Evolutionary conservation across 805 yeast genomes (phyloP).

Genomic region (Yamadazyma laniorum): DNA sequence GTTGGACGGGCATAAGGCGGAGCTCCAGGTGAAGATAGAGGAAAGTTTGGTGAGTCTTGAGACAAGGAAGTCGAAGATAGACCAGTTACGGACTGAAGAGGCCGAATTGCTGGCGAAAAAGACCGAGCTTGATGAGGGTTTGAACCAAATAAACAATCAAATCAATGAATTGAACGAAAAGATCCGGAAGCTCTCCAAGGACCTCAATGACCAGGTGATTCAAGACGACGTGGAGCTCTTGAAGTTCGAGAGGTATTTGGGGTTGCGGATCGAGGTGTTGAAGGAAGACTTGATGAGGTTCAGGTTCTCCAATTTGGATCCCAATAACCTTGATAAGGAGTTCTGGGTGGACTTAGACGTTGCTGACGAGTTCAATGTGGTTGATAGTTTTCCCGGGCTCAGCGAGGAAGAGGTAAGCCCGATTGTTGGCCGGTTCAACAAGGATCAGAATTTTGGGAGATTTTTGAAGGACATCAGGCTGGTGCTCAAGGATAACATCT

Average conservation of each 20-base stretch:
- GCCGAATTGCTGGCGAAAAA: constrained; percentile 22
- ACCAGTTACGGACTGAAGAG: constrained; percentile 35
- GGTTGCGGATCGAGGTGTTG: constrained; percentile 53
- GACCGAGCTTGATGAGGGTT: constrained; percentile 21
- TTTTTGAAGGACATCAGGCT: constrained; percentile 20
- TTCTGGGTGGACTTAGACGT: constrained; percentile 48
- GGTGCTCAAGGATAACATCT: constrained; percentile 5
- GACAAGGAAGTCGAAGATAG: constrained; percentile 34
- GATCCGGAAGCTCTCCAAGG: constrained; percentile 28
- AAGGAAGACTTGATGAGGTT: constrained; percentile 47
- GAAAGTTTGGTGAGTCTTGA: constrained; percentile 22
- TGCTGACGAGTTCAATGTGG: constrained; percentile 37
- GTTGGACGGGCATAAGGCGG: constrained; percentile 23
- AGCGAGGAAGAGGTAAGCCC: constrained; percentile 14
- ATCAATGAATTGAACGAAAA: constrained; percentile 14
- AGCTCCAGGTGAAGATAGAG: constrained; percentile 26
- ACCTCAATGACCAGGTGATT: constrained; percentile 42
- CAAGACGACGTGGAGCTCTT: constrained; percentile 51
- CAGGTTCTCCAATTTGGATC: constrained; percentile 48
- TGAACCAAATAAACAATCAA: constrained; percentile 19
- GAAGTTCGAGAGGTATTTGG: constrained; percentile 53
- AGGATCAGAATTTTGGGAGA: constrained; percentile 25
- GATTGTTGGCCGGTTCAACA: constrained; percentile 24
- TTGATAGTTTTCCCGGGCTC: constrained; percentile 39
- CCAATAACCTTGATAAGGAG: constrained; percentile 39